phyloP scores from a whole-genome alignment of 495 filamentous ascomycete genomes.

The Podospora tetraspora region DNA sequence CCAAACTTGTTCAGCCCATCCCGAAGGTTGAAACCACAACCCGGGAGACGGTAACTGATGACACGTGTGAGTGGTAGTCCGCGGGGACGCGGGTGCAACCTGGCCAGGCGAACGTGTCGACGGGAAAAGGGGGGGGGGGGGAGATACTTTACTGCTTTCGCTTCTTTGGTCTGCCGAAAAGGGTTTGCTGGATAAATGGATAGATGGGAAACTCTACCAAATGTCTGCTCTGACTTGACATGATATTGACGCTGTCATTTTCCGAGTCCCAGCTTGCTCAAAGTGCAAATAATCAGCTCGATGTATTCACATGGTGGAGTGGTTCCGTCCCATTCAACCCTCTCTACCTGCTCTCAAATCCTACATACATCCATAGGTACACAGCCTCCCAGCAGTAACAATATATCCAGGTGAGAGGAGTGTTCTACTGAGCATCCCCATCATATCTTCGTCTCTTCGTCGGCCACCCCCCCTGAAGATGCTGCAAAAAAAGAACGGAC shows the following conservation, averaged over 20 bases:
- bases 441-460: not conserved
- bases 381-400: not conserved
- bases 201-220: not conserved
- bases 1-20: not conserved
- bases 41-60: not conserved
- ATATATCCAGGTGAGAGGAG: not conserved
- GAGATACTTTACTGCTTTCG: not conserved
- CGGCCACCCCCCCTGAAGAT: not conserved
- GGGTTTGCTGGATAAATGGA: not conserved
- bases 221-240: not conserved
- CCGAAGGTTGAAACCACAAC: not conserved
- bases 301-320: not conserved
- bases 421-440: not conserved
- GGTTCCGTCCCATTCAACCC: conserved; percentile 5
- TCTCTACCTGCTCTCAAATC: not conserved
- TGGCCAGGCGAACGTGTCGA: not conserved
- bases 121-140: not conserved
- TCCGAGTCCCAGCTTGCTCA: not conserved
- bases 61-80: not conserved
- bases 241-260: not conserved
- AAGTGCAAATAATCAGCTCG: not conserved
- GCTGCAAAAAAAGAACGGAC: conserved; percentile 5
- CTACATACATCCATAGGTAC: not conserved
- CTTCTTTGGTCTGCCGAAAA: not conserved
- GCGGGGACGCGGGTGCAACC: not conserved